Evolutionary conservation across 208 protist genomes (phyloP).

Genomic region (Herpetomonas tarakana): DNA sequence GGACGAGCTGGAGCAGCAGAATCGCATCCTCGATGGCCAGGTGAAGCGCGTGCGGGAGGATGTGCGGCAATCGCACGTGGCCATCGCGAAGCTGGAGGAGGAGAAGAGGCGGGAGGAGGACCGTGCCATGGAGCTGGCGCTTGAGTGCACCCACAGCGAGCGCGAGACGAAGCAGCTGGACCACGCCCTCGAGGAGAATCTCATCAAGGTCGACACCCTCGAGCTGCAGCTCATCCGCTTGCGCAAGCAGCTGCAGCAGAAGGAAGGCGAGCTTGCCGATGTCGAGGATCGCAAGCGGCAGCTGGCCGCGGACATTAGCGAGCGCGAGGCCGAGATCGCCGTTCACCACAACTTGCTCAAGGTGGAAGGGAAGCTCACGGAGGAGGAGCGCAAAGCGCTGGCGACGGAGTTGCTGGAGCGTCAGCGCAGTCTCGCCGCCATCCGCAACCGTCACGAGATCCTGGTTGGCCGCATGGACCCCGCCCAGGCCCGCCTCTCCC

Average conservation of each 20-base stretch:
- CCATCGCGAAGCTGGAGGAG: conserved; percentile 47
- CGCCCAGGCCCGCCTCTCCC: conserved; percentile 50
- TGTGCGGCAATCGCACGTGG: conserved; percentile 52
- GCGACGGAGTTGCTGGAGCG: conserved; percentile 70
- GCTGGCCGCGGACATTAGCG: conserved; percentile 49
- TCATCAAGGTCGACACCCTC: conserved; percentile 83
- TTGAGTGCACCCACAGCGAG: conserved; percentile 76
- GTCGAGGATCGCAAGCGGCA: conserved; percentile 79
- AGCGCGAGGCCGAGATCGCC: conserved; percentile 80
- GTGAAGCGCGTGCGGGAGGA: conserved; percentile 90
- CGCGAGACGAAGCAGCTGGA: conserved; percentile 42
- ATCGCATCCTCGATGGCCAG: conserved; percentile 78
- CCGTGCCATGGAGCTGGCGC: conserved; percentile 71
- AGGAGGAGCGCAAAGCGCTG: conserved; percentile 81
- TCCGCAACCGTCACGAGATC: conserved; percentile 76
- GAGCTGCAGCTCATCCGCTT: conserved; percentile 87
- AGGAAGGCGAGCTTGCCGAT: conserved; percentile 59
- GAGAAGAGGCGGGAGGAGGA: conserved; percentile 51
- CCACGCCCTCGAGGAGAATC: conserved; percentile 67
- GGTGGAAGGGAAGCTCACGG: conserved; percentile 73
- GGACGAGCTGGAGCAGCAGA: conserved; percentile 75
- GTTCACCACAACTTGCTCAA: conserved; percentile 79
- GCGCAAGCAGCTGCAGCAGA: conserved; percentile 36
- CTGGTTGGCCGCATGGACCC: conserved; percentile 73
- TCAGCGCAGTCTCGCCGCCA: conserved; percentile 41